Conservation (phyloP, 352 stramenopile genomes). For the Bremia lactucae region DNA sequence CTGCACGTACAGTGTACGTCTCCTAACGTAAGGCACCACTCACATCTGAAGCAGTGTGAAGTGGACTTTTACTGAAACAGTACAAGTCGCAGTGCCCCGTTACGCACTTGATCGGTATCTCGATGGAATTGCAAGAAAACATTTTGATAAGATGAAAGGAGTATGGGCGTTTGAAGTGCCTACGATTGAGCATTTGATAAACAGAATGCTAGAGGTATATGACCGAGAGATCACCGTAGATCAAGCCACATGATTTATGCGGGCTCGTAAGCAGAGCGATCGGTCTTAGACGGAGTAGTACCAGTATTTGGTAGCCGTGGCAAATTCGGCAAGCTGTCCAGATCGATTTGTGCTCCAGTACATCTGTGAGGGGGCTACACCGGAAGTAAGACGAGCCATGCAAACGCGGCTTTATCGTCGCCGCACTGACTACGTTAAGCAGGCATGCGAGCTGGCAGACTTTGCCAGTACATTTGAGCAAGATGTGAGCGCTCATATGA, state of each 20-base stretch:
- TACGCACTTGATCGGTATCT: background rate
- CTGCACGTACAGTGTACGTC: no score
- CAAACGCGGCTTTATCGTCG: background rate
- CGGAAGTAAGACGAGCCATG: background rate
- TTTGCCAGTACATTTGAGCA: no score
- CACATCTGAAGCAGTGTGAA: no score
- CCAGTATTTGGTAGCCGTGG: background rate
- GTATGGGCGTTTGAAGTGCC: background rate
- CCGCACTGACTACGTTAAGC: background rate
- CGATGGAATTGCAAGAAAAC: background rate
- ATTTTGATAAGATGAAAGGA: slow-evolving; percentile 1
- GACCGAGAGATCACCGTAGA: slow-evolving; percentile 2
- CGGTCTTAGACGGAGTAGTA: slow-evolving; percentile 1
- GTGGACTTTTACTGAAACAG: no score
- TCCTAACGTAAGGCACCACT: no score
- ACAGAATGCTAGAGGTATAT: background rate
- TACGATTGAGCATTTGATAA: background rate
- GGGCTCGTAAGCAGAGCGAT: background rate
- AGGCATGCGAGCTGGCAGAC: no score
- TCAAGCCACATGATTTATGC: background rate
- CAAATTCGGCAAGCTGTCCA: background rate
- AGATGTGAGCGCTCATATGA: no score
- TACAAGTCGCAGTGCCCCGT: no score
- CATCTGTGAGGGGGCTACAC: background rate
- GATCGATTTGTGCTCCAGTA: background rate